phyloP scores from a whole-genome alignment of 192 early-diverging fungal species.

The Backusella tarrabulga region DNA sequence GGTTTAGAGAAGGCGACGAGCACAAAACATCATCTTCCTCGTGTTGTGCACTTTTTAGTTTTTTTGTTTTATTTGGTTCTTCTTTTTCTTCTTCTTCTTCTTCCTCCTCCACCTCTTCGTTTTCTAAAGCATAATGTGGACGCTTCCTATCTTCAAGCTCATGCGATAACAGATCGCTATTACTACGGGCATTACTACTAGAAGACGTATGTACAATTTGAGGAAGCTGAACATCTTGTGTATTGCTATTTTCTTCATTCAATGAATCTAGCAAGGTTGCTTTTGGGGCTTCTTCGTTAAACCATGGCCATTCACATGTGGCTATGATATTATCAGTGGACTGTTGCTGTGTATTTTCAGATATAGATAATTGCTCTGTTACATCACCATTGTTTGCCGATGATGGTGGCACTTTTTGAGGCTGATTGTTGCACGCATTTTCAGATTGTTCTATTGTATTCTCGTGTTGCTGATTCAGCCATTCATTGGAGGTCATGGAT shows the following conservation, averaged over 20 bases:
- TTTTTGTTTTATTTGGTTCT: background rate
- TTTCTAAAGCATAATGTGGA: background rate
- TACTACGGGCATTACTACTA: background rate
- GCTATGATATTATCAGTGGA: background rate
- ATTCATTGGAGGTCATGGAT: slow-evolving; percentile 1
- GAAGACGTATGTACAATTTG: slow-evolving; percentile 2
- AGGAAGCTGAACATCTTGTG: background rate
- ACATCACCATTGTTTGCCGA: background rate
- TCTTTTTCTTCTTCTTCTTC: background rate
- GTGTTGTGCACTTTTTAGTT: background rate
- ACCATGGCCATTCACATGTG: background rate
- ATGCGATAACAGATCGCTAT: slow-evolving; percentile 4
- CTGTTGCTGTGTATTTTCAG: background rate
- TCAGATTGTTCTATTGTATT: background rate
- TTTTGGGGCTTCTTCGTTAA: background rate
- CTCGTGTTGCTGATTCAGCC: slow-evolving; percentile 2
- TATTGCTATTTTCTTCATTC: background rate
- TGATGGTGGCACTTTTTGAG: slow-evolving; percentile 6
- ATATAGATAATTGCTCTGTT: background rate
- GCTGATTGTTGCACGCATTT: background rate
- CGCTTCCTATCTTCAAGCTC: slow-evolving; percentile 7
- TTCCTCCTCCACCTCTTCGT: background rate
- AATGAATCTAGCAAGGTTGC: background rate
- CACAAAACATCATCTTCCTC: background rate
- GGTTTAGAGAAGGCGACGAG: background rate